Percentiles rank a stretch among this genome's conserved stretches.
These are phyloP conservation scores for Danielia reshetovae DNA, from an alignment of 805 yeast species.

Conservation along the genomic window DNA sequence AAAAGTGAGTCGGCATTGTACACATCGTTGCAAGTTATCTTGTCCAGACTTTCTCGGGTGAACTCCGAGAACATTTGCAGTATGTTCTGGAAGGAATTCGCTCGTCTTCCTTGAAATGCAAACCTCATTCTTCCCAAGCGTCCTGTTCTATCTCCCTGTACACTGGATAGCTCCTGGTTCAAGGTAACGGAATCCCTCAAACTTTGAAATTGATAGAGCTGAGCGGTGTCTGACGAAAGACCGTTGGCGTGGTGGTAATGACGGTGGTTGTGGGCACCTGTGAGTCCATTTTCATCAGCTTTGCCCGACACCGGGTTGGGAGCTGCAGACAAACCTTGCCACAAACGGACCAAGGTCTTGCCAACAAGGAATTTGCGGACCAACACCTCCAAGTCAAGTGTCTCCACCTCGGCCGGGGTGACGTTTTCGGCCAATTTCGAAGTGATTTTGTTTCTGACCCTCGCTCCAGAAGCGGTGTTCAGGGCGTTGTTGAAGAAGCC, in stretches of 20 bases:
- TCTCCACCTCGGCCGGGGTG: constrained; percentile 39
- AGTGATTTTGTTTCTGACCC: constrained; percentile 31
- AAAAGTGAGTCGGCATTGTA: not conserved
- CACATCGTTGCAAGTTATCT: not conserved
- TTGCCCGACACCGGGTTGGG: not conserved
- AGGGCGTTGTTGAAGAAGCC: constrained; percentile 10
- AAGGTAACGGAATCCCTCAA: constrained; percentile 28
- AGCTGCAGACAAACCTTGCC: constrained; percentile 20
- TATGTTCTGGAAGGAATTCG: not conserved
- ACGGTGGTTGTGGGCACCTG: not conserved
- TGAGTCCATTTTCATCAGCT: not conserved
- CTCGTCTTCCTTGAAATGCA: constrained; percentile 26
- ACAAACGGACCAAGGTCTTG: constrained; percentile 29
- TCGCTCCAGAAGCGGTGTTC: constrained; percentile 20
- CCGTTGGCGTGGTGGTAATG: constrained; percentile 8
- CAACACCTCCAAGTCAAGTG: constrained; percentile 34
- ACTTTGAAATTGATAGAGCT: constrained; percentile 28
- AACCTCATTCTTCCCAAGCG: constrained; percentile 34
- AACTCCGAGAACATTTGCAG: not conserved
- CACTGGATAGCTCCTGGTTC: constrained; percentile 7
- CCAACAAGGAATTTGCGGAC: constrained; percentile 31
- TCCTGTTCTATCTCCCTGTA: constrained; percentile 23
- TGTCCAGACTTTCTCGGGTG: not conserved
- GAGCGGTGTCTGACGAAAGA: not conserved
- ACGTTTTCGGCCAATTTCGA: constrained; percentile 30